Evolutionary conservation across 352 stramenopile genomes (phyloP).

Genomic region (Globisporangium yorkense): DNA sequence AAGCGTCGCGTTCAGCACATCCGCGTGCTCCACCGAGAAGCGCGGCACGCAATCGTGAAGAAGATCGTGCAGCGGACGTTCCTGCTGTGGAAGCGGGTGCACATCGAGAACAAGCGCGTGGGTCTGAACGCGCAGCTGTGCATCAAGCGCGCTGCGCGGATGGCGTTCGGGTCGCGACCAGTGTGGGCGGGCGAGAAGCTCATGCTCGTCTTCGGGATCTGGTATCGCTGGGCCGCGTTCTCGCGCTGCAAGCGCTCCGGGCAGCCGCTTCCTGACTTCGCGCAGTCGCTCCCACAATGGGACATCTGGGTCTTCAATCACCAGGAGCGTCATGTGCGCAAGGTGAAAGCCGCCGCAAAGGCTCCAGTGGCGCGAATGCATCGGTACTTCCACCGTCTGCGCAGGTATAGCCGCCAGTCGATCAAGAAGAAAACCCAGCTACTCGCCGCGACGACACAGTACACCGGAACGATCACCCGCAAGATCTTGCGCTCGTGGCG

Average conservation of each 20-base stretch:
- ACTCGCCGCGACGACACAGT: slow-evolving; percentile 19
- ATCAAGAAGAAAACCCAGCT: slow-evolving; percentile 13
- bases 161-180: slow-evolving; percentile 48
- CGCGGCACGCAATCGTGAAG: slow-evolving; percentile 41
- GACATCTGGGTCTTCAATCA: slow-evolving; percentile 74
- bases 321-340: slow-evolving; percentile 68
- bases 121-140: slow-evolving; percentile 64
- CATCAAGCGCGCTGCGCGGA: slow-evolving; percentile 56
- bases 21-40: slow-evolving; percentile 34
- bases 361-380: slow-evolving; percentile 40
- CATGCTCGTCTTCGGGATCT: slow-evolving; percentile 60
- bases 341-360: slow-evolving; percentile 51
- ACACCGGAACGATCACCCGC: neutral
- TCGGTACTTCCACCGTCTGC: slow-evolving; percentile 38
- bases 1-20: slow-evolving; percentile 25
- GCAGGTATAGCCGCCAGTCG: slow-evolving; percentile 16
- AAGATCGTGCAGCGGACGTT: slow-evolving; percentile 70
- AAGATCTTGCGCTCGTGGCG: slow-evolving; percentile 34
- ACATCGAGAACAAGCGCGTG: slow-evolving; percentile 36
- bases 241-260: slow-evolving; percentile 38
- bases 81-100: slow-evolving; percentile 50
- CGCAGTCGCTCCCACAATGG: slow-evolving; percentile 47
- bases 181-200: slow-evolving; percentile 60
- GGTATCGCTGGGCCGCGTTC: slow-evolving; percentile 57
- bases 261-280: slow-evolving; percentile 38